Evolutionary conservation across 2,329 filamentous ascomycete genomes (phyloP), one percentile per base, ranked within the genome.

Genomic region (Remersonia thermophila): DNA sequence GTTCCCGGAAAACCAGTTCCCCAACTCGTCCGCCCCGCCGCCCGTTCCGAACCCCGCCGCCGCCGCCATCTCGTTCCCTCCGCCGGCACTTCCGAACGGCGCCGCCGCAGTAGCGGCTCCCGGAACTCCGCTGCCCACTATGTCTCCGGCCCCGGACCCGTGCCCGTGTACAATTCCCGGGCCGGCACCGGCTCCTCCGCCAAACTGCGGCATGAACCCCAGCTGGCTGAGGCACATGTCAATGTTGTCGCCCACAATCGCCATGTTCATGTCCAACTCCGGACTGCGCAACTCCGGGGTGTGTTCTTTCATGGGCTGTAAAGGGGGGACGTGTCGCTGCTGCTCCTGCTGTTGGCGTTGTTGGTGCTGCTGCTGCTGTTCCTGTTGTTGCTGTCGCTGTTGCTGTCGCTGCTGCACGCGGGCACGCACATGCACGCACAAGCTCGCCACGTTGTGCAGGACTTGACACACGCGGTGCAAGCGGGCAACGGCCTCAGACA

Each of bases 1-100:
- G 40, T 73, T 80, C 2, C 75, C 73, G 3, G 71, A 73, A 46
- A 78, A 80, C 76, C 76, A 80, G 42, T 77, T 74, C 2, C 71
- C 70, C 40, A 80, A 55, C 31, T 74, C 67, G 23, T 65, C 56
- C 16, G 58, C 52, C 40, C 59, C 51, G 10, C 18, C 9, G 39
- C 50, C 41, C 28, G 43, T 36, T 20, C 41, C 23, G 30, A 44
- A 33, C 32, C 35, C 42, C 4, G 36, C 35, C 2, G 29, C 30
- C 2, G 30, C 30, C 7, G 38, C 39, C 20, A 23, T 23, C 5
- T 23, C 20, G 20, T 9, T 23, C 2, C 38, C 42, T 13, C 28
- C 17, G 14, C 16, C 32, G n/a, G 15, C n/a, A 30, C 35, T 36
- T 9, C 39, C 18, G 18, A 14, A 31, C 32, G 29, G 6, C 30